Evolutionary conservation across 345 rosid genomes (phyloP), one percentile per base, ranked within the genome.

Genomic region (Melaleuca alternifolia): DNA sequence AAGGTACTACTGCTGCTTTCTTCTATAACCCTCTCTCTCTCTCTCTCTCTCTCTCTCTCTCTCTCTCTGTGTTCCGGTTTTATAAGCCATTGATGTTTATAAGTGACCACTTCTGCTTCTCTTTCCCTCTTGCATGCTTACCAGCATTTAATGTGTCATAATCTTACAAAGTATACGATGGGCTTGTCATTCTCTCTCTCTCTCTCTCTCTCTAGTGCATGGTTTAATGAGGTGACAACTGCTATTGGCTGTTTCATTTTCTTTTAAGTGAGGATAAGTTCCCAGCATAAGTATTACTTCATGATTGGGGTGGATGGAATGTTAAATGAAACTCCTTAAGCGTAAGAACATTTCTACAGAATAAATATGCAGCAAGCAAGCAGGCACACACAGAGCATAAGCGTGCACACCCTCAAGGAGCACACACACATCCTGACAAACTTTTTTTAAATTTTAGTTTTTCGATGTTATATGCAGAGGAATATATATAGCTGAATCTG

Each of bases 1-100:
- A 92, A 92, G 92, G 93, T 92, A 86, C 71, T 37, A 6, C 23
- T 18, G 16, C 9, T 50, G 85, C 26, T 44, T 30, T 50, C 61
- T 53, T 37, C 48, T 21, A 7, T 24, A 54, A 46, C 24, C 26
- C 23, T 33, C 26, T n/a, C 7, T 3, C 20, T n/a, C 53, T 37
- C 50, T 6, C 12, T 65, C 33, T 14, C 76, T 28, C 33, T 48
- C 21, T 75, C 37, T 26, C 12, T 53, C 16, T 53, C 85, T 7
- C 7, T 26, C 7, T 33, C n/a, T 57, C 51, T 77, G 57, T 37
- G 50, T 44, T 41, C 41, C 41, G 2, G 18, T 13, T 76, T 46
- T 37, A 51, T 44, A 53, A 30, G 57, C 71, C 71, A n/a, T 59
- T 30, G 14, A 59, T n/a, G 30, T 59, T n/a, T 59, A 59, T 59